These are phyloP conservation scores for Prinsepia uniflora DNA, from an alignment of 306 rosid genomes.

Conservation along the genomic window DNA sequence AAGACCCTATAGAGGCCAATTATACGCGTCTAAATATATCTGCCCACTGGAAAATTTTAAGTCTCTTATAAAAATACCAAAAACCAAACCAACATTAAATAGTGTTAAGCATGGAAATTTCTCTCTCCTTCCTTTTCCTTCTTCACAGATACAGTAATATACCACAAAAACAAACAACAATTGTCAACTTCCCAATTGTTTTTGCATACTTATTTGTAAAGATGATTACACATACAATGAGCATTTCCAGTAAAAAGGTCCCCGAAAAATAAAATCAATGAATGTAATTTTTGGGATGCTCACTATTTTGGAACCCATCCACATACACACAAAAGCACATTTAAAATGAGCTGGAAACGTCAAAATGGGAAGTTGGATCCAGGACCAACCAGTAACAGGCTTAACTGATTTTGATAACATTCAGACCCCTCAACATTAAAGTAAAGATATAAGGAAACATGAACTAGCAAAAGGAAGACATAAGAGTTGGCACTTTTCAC, in stretches of 20 bases:
- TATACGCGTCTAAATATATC: neutral
- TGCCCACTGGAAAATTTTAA: neutral
- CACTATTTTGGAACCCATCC: neutral
- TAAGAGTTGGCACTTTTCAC: slow-evolving; percentile 4
- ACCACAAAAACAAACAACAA: no score
- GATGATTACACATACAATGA: no score
- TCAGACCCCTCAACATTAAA: neutral
- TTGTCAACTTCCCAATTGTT: no score
- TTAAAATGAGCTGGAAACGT: neutral
- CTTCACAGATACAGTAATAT: no score
- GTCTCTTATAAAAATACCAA: neutral
- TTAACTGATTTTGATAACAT: neutral
- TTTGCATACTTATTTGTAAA: no score
- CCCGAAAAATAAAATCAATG: neutral
- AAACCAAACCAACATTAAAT: neutral
- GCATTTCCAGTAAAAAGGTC: no score
- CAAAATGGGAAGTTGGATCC: neutral
- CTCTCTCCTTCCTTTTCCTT: no score
- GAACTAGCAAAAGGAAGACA: neutral
- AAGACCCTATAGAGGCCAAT: neutral
- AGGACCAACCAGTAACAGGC: neutral
- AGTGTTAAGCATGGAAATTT: neutral
- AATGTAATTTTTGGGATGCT: neutral
- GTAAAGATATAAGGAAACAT: neutral
- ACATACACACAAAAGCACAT: neutral